phyloP scores from a whole-genome alignment of 768 basidiomycete genomes.

The Crepidotus variabilis region DNA sequence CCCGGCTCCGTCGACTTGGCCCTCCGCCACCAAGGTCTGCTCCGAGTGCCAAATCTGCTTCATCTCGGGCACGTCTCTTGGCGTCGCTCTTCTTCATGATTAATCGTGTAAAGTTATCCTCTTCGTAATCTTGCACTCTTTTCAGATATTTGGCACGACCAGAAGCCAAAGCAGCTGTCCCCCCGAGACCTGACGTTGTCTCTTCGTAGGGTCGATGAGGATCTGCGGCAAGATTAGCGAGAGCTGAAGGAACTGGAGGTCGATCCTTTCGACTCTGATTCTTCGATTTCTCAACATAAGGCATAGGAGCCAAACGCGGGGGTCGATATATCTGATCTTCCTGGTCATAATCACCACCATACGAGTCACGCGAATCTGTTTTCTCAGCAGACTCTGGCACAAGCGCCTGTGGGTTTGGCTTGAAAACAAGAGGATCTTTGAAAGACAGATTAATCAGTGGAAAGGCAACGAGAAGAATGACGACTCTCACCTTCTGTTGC shows the following conservation, averaged over 20 bases:
- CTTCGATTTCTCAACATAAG: conserved; percentile 58
- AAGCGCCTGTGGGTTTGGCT: conserved; percentile 82
- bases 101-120: conserved; percentile 89
- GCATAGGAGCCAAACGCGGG: conserved; percentile 85
- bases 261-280: conserved; percentile 47
- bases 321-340: conserved; percentile 70
- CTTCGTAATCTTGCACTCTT: conserved; percentile 85
- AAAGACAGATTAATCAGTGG: conserved; percentile 2
- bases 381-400: conserved; percentile 37
- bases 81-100: conserved; percentile 88
- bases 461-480: background rate
- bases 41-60: conserved; percentile 85
- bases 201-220: conserved; percentile 68
- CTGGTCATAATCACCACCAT: conserved; percentile 15
- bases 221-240: conserved; percentile 63
- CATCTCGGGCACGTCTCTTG: conserved; percentile 68
- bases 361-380: conserved; percentile 26
- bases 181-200: conserved; percentile 69
- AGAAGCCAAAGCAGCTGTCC: conserved; percentile 51
- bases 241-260: conserved; percentile 59
- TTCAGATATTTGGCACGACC: conserved; percentile 77
- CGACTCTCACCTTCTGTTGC: conserved; percentile 54
- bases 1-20: conserved; percentile 50
- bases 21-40: conserved; percentile 43
- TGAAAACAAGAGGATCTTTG: conserved; percentile 87